A percentile compares a stretch with the other conserved stretches of the same genome.
Conservation (phyloP, 208 protist species). For the Phytomonas sp. region DNA sequence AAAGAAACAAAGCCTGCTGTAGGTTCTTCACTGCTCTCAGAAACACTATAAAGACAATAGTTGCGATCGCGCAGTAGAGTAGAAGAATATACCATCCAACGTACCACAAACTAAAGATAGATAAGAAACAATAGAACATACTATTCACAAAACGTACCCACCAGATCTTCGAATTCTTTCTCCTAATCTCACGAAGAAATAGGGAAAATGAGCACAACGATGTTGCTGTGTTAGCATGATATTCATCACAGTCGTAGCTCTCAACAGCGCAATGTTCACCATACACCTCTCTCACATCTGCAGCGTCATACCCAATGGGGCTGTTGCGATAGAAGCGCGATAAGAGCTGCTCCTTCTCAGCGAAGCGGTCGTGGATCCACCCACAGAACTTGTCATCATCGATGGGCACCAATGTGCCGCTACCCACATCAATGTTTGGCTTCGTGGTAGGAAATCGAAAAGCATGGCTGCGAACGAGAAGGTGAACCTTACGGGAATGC, state of each 20-base stretch:
- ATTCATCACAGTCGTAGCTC: conserved; percentile 46
- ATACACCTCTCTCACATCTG: conserved; percentile 45
- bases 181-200: background rate
- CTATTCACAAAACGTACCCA: background rate
- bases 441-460: background rate
- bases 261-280: conserved; percentile 37
- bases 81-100: background rate
- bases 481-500: conserved; percentile 62
- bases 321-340: conserved; percentile 56
- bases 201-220: conserved; percentile 4
- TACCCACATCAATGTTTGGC: background rate
- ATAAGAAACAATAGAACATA: background rate
- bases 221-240: background rate
- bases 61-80: background rate
- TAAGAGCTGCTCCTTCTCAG: conserved; percentile 74
- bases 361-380: conserved; percentile 73
- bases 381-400: conserved; percentile 31
- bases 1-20: conserved; percentile 17
- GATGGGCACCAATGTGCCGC: conserved; percentile 16
- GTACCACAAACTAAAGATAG: background rate
- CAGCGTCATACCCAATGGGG: conserved; percentile 52
- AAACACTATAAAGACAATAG: conserved; percentile 3
- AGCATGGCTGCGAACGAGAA: conserved; percentile 32
- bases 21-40: conserved; percentile 12
- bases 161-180: background rate